These are phyloP conservation scores for Hemileia vastatrix DNA, from an alignment of 1,284 basidiomycete genomes.

Conservation along the genomic window DNA sequence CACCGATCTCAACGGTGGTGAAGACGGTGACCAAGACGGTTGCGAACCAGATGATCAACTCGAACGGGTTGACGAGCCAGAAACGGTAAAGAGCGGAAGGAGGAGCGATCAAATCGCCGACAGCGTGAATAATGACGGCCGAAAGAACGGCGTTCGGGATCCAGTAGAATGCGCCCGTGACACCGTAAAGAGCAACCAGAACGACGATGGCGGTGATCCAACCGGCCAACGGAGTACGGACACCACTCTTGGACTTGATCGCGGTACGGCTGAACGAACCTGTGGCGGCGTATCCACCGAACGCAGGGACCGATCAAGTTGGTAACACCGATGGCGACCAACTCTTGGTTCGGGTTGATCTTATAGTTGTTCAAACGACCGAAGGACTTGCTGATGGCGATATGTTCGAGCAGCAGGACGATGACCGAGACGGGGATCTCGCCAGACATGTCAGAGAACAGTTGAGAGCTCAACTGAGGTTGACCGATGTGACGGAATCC, in stretches of 20 bases:
- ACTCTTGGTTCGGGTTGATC: slow-evolving; percentile 93
- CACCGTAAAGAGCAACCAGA: slow-evolving; percentile 83
- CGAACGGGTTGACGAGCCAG: slow-evolving; percentile 88
- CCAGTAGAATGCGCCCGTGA: slow-evolving; percentile 66
- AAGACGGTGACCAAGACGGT: slow-evolving; percentile 67
- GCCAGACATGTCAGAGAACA: slow-evolving; percentile 62
- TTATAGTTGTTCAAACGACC: slow-evolving; percentile 94
- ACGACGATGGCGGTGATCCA: slow-evolving; percentile 65
- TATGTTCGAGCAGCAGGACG: slow-evolving; percentile 89
- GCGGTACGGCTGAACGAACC: slow-evolving; percentile 97
- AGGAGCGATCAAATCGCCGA: slow-evolving; percentile 84
- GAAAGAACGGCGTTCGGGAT: no score
- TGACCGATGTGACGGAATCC: slow-evolving; percentile 57
- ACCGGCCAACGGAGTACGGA: slow-evolving; percentile 85
- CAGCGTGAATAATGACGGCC: no score
- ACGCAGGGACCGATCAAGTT: slow-evolving; percentile 59
- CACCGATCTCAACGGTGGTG: slow-evolving; percentile 81
- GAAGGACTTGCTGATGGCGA: slow-evolving; percentile 85
- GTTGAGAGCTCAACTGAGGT: slow-evolving; percentile 56
- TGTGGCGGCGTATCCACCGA: slow-evolving; percentile 86
- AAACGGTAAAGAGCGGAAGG: slow-evolving; percentile 79
- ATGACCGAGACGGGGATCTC: slow-evolving; percentile 87
- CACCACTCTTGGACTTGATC: slow-evolving; percentile 89
- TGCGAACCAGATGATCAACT: slow-evolving; percentile 80
- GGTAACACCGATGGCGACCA: slow-evolving; percentile 94